Evolutionary conservation across 2,329 filamentous ascomycete genomes (phyloP), one percentile per base, ranked within the genome.

Genomic region (Periconia macrospinosa): DNA sequence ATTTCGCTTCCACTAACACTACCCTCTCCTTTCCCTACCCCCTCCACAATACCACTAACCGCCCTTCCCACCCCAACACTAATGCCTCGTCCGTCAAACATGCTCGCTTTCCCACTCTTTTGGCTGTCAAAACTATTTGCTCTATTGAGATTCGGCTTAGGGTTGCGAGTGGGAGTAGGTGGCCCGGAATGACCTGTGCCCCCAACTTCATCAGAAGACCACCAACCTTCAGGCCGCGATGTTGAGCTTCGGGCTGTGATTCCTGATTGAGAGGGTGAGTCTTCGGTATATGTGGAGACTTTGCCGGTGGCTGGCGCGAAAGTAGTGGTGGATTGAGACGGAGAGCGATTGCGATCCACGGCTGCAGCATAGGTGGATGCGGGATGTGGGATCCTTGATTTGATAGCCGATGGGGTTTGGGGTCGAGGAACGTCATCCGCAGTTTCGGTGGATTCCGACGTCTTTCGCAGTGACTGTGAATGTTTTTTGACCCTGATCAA

Each of bases 151-250:
- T 66, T 55, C 20, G 19, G 19, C 19, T 9, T 44, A 14, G n/a
- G 23, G 17, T 41, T n/a, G 5, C 9, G 2, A 1, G 46, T 68
- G 1, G 45, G 67, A 33, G 44, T 61, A 43, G 35, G 43, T 8
- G 55, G 52, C 11, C 55, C 58, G 20, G 59, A 69, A 8, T 65
- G 58, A 3, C 67, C 68, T 1, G 68, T 71, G 7, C 64, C 69
- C 2, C 60, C 71, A 7, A 74, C 68, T 44, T 75, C 72, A 41
- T 75, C 72, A 1, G 64, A 69, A 9, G 66, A 70, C 72, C 72
- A 75, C 72, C 72, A 75, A 11, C 72, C 71, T 56, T 74, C 72
- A 1, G 72, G 72, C 0, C 71, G 60, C 2, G 62, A 68, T 1
- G 65, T 69, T 2, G 69, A 67, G 6, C 69, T 66, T 37, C 63